Evolutionary conservation across 73 alveolate genomes (phyloP), one percentile per base, ranked within the genome.

Genomic region (Stentor coeruleus): DNA sequence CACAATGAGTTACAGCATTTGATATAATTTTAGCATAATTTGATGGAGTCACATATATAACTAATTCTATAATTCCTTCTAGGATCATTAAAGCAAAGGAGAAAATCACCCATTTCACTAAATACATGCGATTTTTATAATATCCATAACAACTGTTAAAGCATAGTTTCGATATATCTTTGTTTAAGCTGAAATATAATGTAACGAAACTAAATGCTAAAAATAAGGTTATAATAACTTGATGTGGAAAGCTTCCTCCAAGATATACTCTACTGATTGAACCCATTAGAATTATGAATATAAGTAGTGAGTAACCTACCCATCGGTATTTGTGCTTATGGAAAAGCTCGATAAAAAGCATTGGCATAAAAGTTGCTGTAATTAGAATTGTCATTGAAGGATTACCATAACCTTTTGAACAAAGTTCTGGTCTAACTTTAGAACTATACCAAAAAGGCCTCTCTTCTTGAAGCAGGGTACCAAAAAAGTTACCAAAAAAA

Each of bases 191-290:
- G 33, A 66, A 66, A 40, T 31, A 66, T 26, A 66, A 40, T 11
- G 79, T 66, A 0, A 66, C 79, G 14, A 20, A 66, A 1, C 20
- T 33, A 33, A 66, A 66, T 26, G 26, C 79, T 14, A 20, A 26
- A 33, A 66, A 66, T 26, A 66, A 33, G 42, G 40, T 31, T 11
- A 66, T 66, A 26, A 66, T 2, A 14, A 66, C 37, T 66, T 66
- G 79, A 66, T 66, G 79, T 20, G 79, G 79, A 66, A 20, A 66
- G 79, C 33, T 66, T 33, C 14, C 79, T 66, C 79, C 79, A 14
- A 66, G 41, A 33, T 66, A 66, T 11, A 66, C 40, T 40, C 79
- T 33, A 40, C 39, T 66, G 33, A 66, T 28, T 26, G 40, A 20
- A 37, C n/a, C n/a, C 15, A 66, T 14, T 20, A 0, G 26, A 26